Percentiles rank a stretch among this genome's conserved stretches.
Evolutionary conservation across 495 filamentous ascomycete species (phyloP).

Genomic region (Annulohypoxylon bovei): DNA sequence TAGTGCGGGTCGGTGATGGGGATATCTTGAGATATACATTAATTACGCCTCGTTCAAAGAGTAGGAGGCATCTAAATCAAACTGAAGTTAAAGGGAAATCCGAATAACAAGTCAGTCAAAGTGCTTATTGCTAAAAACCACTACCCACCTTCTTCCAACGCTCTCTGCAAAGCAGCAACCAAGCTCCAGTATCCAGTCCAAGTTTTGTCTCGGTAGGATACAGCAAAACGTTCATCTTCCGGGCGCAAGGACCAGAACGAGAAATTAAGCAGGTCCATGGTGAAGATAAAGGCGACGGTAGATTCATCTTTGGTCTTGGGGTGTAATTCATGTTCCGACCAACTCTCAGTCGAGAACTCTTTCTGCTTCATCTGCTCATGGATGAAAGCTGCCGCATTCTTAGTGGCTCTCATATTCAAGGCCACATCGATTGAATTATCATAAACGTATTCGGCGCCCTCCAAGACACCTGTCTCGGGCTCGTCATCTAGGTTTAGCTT

Average conservation of each 20-base stretch:
- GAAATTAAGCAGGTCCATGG: slow-evolving; percentile 96
- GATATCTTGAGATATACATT: slow-evolving; percentile 65
- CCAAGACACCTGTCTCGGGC: slow-evolving; percentile 83
- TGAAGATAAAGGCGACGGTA: slow-evolving; percentile 91
- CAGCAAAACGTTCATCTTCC: slow-evolving; percentile 73
- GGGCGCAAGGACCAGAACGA: slow-evolving; percentile 86
- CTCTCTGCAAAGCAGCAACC: slow-evolving; percentile 85
- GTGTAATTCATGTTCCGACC: slow-evolving; percentile 92
- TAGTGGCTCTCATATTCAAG: slow-evolving; percentile 78
- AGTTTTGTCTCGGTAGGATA: slow-evolving; percentile 79
- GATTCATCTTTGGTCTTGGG: slow-evolving; percentile 79
- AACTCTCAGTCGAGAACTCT: slow-evolving; percentile 81
- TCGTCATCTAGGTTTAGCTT: slow-evolving; percentile 57
- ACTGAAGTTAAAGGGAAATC: slow-evolving; percentile 1
- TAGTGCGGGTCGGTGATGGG: slow-evolving; percentile 90
- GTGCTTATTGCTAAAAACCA: slow-evolving; percentile 7
- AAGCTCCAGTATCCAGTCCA: slow-evolving; percentile 98
- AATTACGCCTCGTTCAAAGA: slow-evolving; percentile 28
- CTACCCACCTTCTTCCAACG: slow-evolving; percentile 82
- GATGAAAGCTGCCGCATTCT: slow-evolving; percentile 81
- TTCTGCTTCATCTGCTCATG: slow-evolving; percentile 84
- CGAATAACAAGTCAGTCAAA: neutral
- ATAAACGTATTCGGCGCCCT: slow-evolving; percentile 85
- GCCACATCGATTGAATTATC: slow-evolving; percentile 94
- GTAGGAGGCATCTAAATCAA: neutral